Base-by-base conservation (phyloP, 2,329 filamentous ascomycete genomes). In the Aureobasidium sp. region DNA sequence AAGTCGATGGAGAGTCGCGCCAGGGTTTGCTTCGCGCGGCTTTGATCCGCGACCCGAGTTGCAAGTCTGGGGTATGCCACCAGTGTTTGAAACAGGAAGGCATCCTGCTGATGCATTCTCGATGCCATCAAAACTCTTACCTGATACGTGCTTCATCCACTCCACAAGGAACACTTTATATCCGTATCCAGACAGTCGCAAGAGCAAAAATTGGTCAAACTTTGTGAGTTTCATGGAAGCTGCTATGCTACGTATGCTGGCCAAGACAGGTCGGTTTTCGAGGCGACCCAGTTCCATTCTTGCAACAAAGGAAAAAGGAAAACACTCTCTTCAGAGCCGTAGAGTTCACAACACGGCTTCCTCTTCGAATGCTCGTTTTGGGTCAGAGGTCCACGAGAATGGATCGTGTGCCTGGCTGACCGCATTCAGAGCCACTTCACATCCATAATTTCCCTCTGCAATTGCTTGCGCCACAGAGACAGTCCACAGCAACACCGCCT, bases 361-460 rank as follows among this genome's bases (percentile, higher is more conserved):
- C 9, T 8, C 32, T 34, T 12, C 32, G 32, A 34, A 34, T 34
- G 32, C 6, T 32, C 29, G 20, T 8, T 32, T 2, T 32, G 29
- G 1, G 20, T 20, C 20, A 20, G 20, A 20, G 20, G 1, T 1
- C 20, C 20, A 20, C 20, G 20, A 20, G 9, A 2, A 9, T 34
- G 32, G 2, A 34, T 34, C 7, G 32, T 12, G 32, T 20, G 20
- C 7, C 9, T 34, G 5, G 29, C 29, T 8, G 8, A 32, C 29
- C 20, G 20, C 20, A 20, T 20, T 20, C 20, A 1, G 13, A 15
- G 39, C 39, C 17, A 9, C 2, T 29, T 60, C 57, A 77, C 37
- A 71, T 74, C 88, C 88, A 92, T 44, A 92, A 70, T 71, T 80
- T 90, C 0, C 85, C 85, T 44, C 89, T 79, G 69, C 89, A 93